Base-by-base conservation (phyloP, 2,329 filamentous ascomycete species). In the Aspergillus sp. region DNA sequence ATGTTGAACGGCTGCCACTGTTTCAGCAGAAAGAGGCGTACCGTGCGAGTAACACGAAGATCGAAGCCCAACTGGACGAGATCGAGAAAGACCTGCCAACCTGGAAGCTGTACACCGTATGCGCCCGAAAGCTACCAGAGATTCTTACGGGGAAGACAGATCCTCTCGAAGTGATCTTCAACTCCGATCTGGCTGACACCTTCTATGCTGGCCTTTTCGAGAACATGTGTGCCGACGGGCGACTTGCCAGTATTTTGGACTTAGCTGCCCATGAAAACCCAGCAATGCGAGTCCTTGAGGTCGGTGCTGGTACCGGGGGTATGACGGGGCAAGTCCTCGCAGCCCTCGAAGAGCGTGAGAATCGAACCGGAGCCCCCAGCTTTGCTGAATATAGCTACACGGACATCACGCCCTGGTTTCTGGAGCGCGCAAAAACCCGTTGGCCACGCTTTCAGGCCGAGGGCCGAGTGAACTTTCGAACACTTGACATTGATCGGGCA, bases 121-220 rank as follows among this genome's bases (percentile, higher is more conserved):
- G 53, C 14, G 55, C 45, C 6, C 49, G 54, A n/a, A 44, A 49
- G 11, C 43, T 63, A 5, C 36, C 39, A 2, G 40, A 34, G 5
- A 59, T 65, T 13, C 39, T 64, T 3, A 27, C 41, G 2, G 55
- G 53, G 2, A 47, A 53, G 20, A 39, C 51, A 5, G 53, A 63
- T 30, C 57, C 61, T 0, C 41, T 63, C 0, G 41, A 58, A 16
- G 41, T 64, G 8, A 49, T 64, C n/a, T 62, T 63, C 36, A 51
- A 52, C 22, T 44, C 50, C 1, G 48, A 53, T 13, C 40, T 57
- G 2, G 54, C 64, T 1, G 54, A 56, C 26, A 40, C 42, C 2
- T 54, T 61, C 35, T 64, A 64, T 33, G 44, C 42, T 4, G 29
- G 29, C 17, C 29, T 41, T 8, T 39, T 39, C 17, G 16, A 36